phyloP scores from a whole-genome alignment of 371 early-diverging fungal genomes.

The Mortierella sp. region DNA sequence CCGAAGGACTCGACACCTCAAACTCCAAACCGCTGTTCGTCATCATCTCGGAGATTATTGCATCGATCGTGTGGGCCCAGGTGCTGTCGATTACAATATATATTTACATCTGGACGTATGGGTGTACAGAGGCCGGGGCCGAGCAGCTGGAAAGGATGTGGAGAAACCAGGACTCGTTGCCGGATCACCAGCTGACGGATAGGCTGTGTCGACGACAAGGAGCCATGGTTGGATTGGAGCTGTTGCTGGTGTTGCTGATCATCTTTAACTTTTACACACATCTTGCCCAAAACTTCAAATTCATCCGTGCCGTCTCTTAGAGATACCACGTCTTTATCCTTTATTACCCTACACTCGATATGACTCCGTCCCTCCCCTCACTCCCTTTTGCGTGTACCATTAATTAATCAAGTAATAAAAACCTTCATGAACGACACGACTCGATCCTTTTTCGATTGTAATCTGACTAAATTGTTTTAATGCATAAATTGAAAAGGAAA shows the following conservation, averaged over 20 bases:
- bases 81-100: conserved; percentile 50
- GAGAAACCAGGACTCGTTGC: conserved; percentile 19
- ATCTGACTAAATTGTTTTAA: not conserved
- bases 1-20: conserved; percentile 52
- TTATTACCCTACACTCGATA: no score
- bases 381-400: no score
- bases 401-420: not conserved
- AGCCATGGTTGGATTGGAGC: conserved; percentile 53
- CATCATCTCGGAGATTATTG: conserved; percentile 54
- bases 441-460: not conserved
- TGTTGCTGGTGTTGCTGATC: conserved; percentile 44
- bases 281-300: conserved; percentile 50
- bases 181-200: conserved; percentile 24
- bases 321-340: no score
- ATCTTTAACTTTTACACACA: conserved; percentile 57
- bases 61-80: conserved; percentile 54
- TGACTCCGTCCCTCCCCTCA: not conserved
- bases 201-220: conserved; percentile 51
- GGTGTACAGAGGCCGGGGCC: conserved; percentile 30
- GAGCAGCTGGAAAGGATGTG: conserved; percentile 20
- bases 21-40: conserved; percentile 51
- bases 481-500: not conserved
- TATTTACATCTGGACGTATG: conserved; percentile 56
- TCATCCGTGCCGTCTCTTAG: conserved; percentile 47
- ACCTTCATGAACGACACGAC: not conserved